Base-by-base conservation (phyloP, 352 stramenopile genomes). In the Phytophthora idaei region DNA sequence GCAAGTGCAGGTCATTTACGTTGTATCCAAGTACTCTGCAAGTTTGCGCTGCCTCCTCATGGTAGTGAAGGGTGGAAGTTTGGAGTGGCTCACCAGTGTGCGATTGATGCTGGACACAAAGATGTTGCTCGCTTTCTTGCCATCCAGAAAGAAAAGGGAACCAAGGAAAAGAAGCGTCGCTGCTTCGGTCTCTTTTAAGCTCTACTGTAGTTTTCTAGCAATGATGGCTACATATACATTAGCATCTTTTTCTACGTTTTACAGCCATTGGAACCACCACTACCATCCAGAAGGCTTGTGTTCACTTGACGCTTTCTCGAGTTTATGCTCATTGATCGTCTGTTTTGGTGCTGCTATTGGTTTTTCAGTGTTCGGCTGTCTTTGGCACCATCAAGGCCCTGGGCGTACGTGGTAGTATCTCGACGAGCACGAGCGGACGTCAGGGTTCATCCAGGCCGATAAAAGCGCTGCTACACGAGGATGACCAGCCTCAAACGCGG, bases 381-480 rank as follows among this genome's bases (percentile, higher is more conserved):
- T 68, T 56, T 81, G 73, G 50, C 73, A 81, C 70, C 62, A 76
- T 36, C 61, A 44, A 31, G 56, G 49, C 1, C 54, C 66, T 39
- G 51, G 27, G 17, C 42, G 55, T 27, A 62, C n/a, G 45, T 78
- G 62, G 28, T 72, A 70, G 7, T 46, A 44, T 25, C 45, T 62
- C 12, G 56, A 67, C 14, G 57, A 74, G 31, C 70, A 81, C 25
- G 59, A 55, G 9, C 48, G 64, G 2, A 81, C 55, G 12, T 78
- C 60, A 17, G 67, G 66, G 31, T 76, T 71, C n/a, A 76, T 74
- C 63, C 64, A 71, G 1, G 62, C 61, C 3, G 70, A 74, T 31
- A 81, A 57, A 0, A 76, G 17, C 0, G 54, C 29, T 6, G 52
- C 70, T n/a, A 78, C 62, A 32, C 62, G 62, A 49, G 59, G 17